Base-by-base conservation (phyloP, 306 rosid species). In the Dalbergia oliveri region DNA sequence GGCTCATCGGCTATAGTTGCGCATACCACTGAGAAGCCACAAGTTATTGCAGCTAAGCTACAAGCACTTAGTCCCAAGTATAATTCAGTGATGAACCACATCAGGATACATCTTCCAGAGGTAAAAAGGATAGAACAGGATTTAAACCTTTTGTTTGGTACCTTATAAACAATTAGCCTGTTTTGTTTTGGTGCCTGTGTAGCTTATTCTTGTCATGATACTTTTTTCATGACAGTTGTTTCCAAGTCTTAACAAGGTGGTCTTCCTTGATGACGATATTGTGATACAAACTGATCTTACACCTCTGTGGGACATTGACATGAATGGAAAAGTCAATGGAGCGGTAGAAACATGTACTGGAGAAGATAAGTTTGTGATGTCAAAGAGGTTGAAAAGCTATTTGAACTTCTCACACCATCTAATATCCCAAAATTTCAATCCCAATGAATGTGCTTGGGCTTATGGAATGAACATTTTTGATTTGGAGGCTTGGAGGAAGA, bases 391-490 rank as follows among this genome's bases (percentile, higher is more conserved):
- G 39, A 96, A 89, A 89, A 96, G 88, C 90, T 96, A 96, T 77
- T 83, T 96, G 89, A 96, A 96, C 94, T 96, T 96, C 89, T 91
- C 99, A 58, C 99, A 96, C 85, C 99, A 97, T 69, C 74, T 89
- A 83, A 88, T 96, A 82, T 84, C 88, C 3, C 23, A 75, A 54
- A 87, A 79, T 56, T 96, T 96, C 65, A 56, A 88, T 47, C 97
- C 99, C 64, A 64, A 86, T 18, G 90, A 94, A 79, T 96, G 99
- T 74, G 99, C 99, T 11, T 96, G 98, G 99, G 99, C 99, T 47
- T 96, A 96, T 76, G 99, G 99, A 78, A 96, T 96, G 99, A 96
- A 96, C 87, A 89, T 96, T 72, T 96, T 96, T 73, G 98, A 96
- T 84, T 88, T 96, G 63, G 91, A 89, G 69, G 99, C 98, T 74